phyloP scores from a whole-genome alignment of 2,329 filamentous ascomycete species.

The Blumeria graminis region DNA sequence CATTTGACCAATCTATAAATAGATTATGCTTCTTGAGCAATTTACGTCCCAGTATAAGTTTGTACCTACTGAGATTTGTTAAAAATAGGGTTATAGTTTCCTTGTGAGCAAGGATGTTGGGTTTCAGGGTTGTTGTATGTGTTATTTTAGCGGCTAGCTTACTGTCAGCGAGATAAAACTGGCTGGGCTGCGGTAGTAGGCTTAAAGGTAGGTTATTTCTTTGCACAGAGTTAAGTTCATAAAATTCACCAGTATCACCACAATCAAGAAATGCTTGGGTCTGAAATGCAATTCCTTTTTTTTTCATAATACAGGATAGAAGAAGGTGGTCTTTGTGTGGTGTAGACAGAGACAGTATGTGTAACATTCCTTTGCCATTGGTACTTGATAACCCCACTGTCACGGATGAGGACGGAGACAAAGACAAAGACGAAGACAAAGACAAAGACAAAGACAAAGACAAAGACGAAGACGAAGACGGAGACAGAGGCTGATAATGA shows the following conservation, averaged over 20 bases:
- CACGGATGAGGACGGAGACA: too few species aligned
- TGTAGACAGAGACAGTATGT: conserved; percentile 1
- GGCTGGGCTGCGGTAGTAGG: neutral
- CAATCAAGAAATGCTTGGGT: conserved; percentile 1
- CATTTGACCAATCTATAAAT: neutral
- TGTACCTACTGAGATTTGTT: neutral
- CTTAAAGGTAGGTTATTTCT: neutral
- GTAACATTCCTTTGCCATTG: neutral
- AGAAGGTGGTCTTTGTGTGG: conserved; percentile 1
- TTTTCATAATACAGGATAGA: neutral
- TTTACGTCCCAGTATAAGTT: neutral
- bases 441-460: too few species aligned
- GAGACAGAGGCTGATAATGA: too few species aligned
- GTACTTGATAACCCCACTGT: neutral
- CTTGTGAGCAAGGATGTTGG: neutral
- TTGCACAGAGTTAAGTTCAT: conserved; percentile 1
- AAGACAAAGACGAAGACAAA: too few species aligned
- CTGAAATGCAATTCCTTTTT: neutral
- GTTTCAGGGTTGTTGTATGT: neutral
- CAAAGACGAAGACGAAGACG: too few species aligned
- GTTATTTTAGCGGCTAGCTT: neutral
- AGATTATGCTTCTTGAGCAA: neutral
- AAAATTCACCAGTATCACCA: conserved; percentile 1
- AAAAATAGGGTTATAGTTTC: neutral
- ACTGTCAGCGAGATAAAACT: neutral